Base-by-base conservation (phyloP, 495 filamentous ascomycete genomes). In the Neurospora sp. region DNA sequence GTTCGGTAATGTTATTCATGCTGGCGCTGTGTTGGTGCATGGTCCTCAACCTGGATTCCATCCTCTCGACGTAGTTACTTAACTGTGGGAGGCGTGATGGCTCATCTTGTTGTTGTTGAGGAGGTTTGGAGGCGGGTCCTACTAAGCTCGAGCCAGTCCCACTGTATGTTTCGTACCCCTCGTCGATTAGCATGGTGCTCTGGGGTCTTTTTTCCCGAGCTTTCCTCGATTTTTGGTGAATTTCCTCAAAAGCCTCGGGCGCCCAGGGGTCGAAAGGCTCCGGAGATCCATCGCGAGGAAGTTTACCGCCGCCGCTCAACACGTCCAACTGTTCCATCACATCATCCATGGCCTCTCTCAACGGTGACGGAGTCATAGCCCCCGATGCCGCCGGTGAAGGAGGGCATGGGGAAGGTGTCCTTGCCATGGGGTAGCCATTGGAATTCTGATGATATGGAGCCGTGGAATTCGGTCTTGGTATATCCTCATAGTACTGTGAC, bases 321-420 rank as follows among this genome's bases (percentile, higher is more conserved):
- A 93, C 93, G 79, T 98, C 89, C 70, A 99, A 82, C 40, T 96
- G 97, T 73, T 94, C 94, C 90, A 98, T 98, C 14, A 99, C 94
- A 83, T 96, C 96, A 78, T 98, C 94, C 95, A 98, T 98, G 0
- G 96, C 96, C 79, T 94, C 92, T 69, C 95, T 85, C 3, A 99
- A 81, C 1, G 96, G 96, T 12, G 96, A 97, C 5, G 96, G 96
- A 0, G 96, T 99, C 74, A 93, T 86, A 2, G 91, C 91, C 16
- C 77, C 76, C 59, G 86, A 85, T 1, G 79, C 82, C 48, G 84
- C 86, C 17, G 91, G 89, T 4, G 91, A 92, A 14, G 87, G 89
- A 14, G 90, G 89, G 17, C 79, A 80, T 7, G 90, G 90, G 4
- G 89, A 87, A 14, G 78, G 78, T 61, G 78, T 79, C 61, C 86